These are phyloP conservation scores for Bipolaris bicolor DNA, from an alignment of 2,329 filamentous ascomycete species.

Conservation along the genomic window DNA sequence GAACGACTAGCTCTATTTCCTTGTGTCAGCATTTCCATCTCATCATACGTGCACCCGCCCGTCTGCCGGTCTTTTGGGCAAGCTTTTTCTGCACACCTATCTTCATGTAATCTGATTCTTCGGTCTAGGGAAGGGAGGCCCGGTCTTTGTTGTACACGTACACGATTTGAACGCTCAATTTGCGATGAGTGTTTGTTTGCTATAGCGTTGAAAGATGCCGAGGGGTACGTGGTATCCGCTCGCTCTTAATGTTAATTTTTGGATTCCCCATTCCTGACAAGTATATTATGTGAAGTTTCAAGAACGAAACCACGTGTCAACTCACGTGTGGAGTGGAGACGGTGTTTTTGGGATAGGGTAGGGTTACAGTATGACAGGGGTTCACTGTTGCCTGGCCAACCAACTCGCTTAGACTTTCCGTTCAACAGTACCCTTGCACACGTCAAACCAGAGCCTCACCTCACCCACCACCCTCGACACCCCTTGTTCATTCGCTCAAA, in stretches of 20 bases:
- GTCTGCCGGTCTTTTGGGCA: constrained; percentile 22
- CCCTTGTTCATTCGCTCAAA: constrained; percentile 12
- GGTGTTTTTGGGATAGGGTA: too few species aligned
- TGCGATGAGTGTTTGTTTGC: constrained; percentile 7
- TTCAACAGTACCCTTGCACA: constrained; percentile 8
- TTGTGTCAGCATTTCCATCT: constrained; percentile 7
- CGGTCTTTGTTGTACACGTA: constrained; percentile 8
- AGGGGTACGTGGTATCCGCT: constrained; percentile 4
- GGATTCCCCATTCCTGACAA: background rate
- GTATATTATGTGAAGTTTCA: background rate
- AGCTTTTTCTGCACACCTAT: constrained; percentile 9
- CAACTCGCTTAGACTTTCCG: constrained; percentile 17
- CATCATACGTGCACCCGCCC: constrained; percentile 14
- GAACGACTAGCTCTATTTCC: constrained; percentile 12
- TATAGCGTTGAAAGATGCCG: constrained; percentile 4
- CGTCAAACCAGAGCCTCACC: constrained; percentile 3
- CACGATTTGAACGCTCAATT: constrained; percentile 11
- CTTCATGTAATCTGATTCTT: constrained; percentile 9
- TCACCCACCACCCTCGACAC: constrained; percentile 1
- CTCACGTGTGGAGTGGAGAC: too few species aligned
- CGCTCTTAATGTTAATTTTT: constrained; percentile 17
- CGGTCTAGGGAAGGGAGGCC: constrained; percentile 1
- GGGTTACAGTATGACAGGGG: background rate
- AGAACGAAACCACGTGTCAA: too few species aligned
- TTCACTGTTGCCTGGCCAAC: constrained; percentile 7